phyloP scores from a whole-genome alignment of 257 asterid species.

The Schizonepeta tenuifolia region DNA sequence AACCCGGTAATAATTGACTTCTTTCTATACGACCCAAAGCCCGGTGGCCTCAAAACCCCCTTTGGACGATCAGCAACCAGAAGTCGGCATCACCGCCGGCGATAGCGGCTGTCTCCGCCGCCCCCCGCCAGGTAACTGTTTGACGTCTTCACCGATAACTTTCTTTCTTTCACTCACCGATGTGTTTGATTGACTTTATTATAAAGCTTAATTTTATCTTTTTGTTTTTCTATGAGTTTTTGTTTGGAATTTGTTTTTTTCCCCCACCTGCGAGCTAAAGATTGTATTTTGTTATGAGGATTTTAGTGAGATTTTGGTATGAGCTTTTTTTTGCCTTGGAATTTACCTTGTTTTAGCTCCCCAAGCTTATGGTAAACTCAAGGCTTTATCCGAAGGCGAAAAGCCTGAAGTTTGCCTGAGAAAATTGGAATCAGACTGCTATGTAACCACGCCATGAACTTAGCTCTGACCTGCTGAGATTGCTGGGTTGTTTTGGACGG shows the following conservation, averaged over 20 bases:
- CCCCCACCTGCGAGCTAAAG: background rate
- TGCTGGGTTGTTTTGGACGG: background rate
- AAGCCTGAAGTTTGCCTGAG: background rate
- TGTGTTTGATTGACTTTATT: background rate
- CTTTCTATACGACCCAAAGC: background rate
- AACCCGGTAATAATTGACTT: background rate
- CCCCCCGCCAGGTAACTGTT: slow-evolving; percentile 20
- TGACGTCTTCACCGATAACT: background rate
- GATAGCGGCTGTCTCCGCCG: slow-evolving; percentile 12
- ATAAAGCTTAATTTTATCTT: background rate
- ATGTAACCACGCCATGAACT: background rate
- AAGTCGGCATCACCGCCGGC: slow-evolving; percentile 34
- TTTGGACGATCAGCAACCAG: background rate
- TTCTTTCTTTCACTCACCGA: background rate
- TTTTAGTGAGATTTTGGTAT: background rate
- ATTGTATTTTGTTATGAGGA: slow-evolving; percentile 12
- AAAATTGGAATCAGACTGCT: background rate
- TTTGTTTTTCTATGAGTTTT: background rate
- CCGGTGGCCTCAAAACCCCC: slow-evolving; percentile 19
- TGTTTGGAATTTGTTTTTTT: background rate
- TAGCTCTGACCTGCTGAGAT: background rate
- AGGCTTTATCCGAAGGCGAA: background rate
- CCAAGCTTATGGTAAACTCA: slow-evolving; percentile 2
- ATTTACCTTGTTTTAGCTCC: background rate
- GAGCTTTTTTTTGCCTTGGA: background rate